Conservation (phyloP, 768 basidiomycete genomes). For the Boletus sp. region DNA sequence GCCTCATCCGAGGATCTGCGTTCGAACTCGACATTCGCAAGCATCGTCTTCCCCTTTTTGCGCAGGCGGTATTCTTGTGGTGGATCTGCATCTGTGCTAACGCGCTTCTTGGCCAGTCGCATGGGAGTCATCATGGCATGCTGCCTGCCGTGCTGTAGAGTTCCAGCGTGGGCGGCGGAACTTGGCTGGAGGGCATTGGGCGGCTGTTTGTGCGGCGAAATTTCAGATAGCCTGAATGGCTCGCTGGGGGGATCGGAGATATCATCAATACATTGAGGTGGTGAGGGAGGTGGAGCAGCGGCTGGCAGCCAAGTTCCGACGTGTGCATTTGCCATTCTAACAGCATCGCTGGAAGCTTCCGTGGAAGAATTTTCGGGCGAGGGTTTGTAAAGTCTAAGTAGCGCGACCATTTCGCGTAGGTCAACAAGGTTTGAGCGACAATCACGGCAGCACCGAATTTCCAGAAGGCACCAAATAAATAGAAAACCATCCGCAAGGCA, state of each 20-base stretch:
- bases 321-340: constrained; percentile 5
- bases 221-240: constrained; percentile 47
- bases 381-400: constrained; percentile 31
- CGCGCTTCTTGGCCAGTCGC: constrained; percentile 48
- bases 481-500: constrained; percentile 21
- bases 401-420: constrained; percentile 2
- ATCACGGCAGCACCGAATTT: constrained; percentile 26
- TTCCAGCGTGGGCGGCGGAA: constrained; percentile 9
- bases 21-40: constrained; percentile 4
- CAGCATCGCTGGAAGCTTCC: constrained; percentile 9
- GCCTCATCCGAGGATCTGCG: constrained; percentile 18
- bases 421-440: constrained; percentile 20
- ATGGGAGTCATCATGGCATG: constrained; percentile 36
- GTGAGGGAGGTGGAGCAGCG: background rate
- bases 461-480: constrained; percentile 17
- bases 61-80: constrained; percentile 19
- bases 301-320: constrained; percentile 6
- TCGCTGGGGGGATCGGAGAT: background rate
- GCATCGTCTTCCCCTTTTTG: constrained; percentile 32
- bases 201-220: constrained; percentile 41
- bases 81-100: constrained; percentile 29
- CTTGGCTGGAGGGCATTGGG: background rate
- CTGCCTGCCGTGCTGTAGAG: constrained; percentile 17
- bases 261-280: background rate
- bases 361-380: constrained; percentile 12